Evolutionary conservation across 148 eudicot species (phyloP).

Genomic region (Tetragonia tetragonoides): DNA sequence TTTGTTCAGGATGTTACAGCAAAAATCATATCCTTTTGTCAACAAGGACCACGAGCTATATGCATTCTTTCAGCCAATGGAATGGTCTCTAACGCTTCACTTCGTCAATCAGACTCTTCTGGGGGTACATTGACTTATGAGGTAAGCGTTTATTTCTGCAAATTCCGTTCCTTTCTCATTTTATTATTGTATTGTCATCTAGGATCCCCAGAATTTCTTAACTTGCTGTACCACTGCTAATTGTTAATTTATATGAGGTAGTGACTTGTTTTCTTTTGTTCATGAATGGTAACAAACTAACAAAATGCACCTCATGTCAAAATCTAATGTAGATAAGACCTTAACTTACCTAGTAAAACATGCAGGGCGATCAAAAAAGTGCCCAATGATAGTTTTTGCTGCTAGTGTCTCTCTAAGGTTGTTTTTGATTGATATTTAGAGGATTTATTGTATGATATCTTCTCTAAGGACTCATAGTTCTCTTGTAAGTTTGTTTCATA

Average conservation of each 20-base stretch:
- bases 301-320: neutral
- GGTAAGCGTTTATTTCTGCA: constrained; percentile 26
- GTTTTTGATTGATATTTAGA: too few species aligned
- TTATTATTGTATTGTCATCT: neutral
- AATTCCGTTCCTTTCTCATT: neutral
- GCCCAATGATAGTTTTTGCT: too few species aligned
- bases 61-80: constrained; percentile 58
- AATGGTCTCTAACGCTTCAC: constrained; percentile 50
- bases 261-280: neutral
- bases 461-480: too few species aligned
- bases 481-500: too few species aligned
- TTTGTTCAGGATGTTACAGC: constrained; percentile 49
- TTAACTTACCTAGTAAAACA: too few species aligned
- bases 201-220: neutral
- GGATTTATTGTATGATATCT: too few species aligned
- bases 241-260: neutral
- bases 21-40: constrained; percentile 48
- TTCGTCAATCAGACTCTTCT: constrained; percentile 47
- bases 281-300: neutral
- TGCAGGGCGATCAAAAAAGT: too few species aligned
- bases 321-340: too few species aligned
- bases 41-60: constrained; percentile 54
- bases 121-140: constrained; percentile 60
- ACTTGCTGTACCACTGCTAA: too few species aligned
- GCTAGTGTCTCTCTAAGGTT: too few species aligned